phyloP scores from a whole-genome alignment of 225 moss, liverwort and hornwort genomes.

The Rhytidiadelphus loreus region DNA sequence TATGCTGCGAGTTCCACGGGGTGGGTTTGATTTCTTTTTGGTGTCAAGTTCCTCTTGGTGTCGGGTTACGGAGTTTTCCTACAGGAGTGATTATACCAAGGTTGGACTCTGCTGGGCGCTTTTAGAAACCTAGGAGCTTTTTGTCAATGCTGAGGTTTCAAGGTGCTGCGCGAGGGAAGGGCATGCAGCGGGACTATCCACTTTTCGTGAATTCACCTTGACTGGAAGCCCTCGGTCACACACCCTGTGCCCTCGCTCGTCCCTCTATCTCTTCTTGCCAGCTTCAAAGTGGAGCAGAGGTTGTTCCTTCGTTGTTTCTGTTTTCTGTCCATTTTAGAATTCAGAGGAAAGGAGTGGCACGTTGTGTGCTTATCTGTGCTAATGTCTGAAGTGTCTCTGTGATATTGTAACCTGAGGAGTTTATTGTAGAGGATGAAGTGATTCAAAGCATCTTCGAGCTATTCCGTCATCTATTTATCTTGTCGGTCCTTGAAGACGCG shows the following conservation, averaged over 20 bases:
- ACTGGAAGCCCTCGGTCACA: background rate
- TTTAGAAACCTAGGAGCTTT: background rate
- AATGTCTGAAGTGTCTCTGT: background rate
- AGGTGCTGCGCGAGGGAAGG: background rate
- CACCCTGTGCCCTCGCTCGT: background rate
- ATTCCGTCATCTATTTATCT: background rate
- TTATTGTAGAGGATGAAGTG: background rate
- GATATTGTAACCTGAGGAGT: background rate
- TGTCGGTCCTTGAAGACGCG: background rate
- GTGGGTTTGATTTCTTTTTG: background rate
- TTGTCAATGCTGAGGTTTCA: conserved; percentile 2
- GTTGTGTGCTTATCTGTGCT: background rate
- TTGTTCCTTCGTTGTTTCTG: background rate
- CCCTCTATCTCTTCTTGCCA: background rate
- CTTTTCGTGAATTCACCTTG: background rate
- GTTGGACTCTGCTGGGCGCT: background rate
- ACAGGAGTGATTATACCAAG: background rate
- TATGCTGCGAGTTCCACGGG: background rate
- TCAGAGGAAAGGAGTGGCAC: background rate
- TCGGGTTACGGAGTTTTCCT: background rate
- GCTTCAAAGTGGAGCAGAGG: background rate
- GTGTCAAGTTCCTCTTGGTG: background rate
- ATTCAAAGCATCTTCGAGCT: background rate
- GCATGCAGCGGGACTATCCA: background rate
- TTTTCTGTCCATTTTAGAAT: background rate